Conservation (phyloP, 169 alveolate genomes). For the Plasmodium vivax region DNA sequence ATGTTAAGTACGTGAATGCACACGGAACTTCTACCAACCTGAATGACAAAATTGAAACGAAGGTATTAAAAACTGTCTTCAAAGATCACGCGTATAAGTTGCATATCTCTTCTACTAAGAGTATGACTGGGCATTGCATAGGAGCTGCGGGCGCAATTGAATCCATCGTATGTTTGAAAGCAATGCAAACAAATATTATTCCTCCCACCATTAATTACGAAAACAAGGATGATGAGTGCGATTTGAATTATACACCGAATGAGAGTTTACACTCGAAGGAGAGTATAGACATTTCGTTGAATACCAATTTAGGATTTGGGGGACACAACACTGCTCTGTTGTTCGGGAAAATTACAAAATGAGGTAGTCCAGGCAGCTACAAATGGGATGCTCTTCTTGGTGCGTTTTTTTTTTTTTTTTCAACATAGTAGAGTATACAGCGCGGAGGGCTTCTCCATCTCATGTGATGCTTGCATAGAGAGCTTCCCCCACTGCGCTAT, state of each 20-base stretch:
- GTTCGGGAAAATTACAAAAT: conserved; percentile 52
- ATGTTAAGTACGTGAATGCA: conserved; percentile 82
- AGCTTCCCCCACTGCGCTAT: neutral
- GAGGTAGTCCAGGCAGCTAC: neutral
- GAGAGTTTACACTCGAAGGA: conserved; percentile 63
- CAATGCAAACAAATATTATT: conserved; percentile 79
- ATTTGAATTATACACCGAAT: conserved; percentile 82
- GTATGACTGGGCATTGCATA: conserved; percentile 86
- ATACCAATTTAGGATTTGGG: conserved; percentile 83
- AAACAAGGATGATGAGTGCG: conserved; percentile 81
- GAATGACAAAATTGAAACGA: conserved; percentile 82
- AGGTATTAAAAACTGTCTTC: conserved; percentile 78
- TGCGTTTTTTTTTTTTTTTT: neutral
- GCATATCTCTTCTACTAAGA: conserved; percentile 81
- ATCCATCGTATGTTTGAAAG: conserved; percentile 79
- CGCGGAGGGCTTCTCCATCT: neutral
- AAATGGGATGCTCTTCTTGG: neutral
- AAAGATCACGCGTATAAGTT: conserved; percentile 78
- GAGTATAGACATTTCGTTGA: conserved; percentile 59
- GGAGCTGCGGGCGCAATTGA: conserved; percentile 86
- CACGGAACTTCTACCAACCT: conserved; percentile 84
- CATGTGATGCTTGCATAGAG: neutral
- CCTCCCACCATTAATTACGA: conserved; percentile 85
- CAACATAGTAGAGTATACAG: neutral
- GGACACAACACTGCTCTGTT: conserved; percentile 85